Base-by-base conservation (phyloP, 2,329 filamentous ascomycete species). In the Pseudocercospora fijiensis region DNA sequence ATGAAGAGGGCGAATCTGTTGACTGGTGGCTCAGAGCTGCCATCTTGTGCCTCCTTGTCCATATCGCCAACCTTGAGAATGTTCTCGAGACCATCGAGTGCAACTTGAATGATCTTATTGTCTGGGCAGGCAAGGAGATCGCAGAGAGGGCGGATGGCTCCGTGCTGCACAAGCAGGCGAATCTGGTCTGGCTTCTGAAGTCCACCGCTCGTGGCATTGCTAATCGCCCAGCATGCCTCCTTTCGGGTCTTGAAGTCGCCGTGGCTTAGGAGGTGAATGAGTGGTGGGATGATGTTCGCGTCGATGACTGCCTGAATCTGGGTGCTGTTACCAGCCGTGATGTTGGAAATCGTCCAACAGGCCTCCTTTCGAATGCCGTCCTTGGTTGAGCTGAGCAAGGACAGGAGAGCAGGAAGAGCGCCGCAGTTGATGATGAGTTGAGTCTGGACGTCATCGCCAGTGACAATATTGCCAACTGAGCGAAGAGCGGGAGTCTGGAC, bases 91-190 rank as follows among this genome's bases (percentile, higher is more conserved):
- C 95, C 95, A 75, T 99, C 95, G 56, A 99, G 87, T 69, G 95
- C 95, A 70, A 99, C 95, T 80, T 99, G 95, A 73, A 99, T 99
- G 77, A 99, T 99, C 87, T 99, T 99, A 83, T 99, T 99, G 80
- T 99, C 95, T 28, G 96, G 96, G 84, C 95, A 99, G 43, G 87
- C 88, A 62, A 99, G 87, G 26, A 99, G 87, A 75, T 99, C 95
- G 78, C 95, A 99, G 33, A 99, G 85, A 3, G 95, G 95, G 82
- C 94, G 96, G 82, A 99, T 98, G 83, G 93, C 97, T 69, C 95
- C 95, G 80, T 95, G 91, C 37, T 87, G 81, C 30, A 99, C 95
- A 49, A 99, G 85, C 78, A 96, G 98, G 71, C 95, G 89, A 73
- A 99, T 99, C 83, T 99, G 95, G 64, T 98, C 95, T 1, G 95